Evolutionary conservation across 2,329 filamentous ascomycete species (phyloP), one percentile per base, ranked within the genome.

Genomic region (Bertia moriformis): DNA sequence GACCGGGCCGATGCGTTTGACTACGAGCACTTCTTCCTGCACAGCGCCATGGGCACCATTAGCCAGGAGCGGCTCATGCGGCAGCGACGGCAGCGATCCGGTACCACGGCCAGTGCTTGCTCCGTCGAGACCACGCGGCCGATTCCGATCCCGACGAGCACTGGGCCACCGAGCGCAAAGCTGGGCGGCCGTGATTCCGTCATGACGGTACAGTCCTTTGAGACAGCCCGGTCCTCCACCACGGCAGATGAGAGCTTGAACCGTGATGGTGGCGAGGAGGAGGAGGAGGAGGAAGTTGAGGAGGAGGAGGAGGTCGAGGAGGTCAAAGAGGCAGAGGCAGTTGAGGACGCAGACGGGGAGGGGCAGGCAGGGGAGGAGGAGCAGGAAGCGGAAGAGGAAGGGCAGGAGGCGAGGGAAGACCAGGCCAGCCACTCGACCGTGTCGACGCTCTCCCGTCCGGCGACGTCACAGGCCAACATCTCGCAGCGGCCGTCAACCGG

Each of bases 1-100:
- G 87, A 95, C 55, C 82, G 89, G 15, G 79, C 88, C 47, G 89
- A 96, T 56, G 88, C 88, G 1, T 96, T 96, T 51, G 89, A 96
- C 55, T 96, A 96, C 45, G 84, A 94, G 56, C 80, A 93, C 53
- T 95, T 95, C 60, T 94, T 94, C 56, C 67, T 95, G 13, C 87
- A 95, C 56, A 93, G 85, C 47, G 86, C 87, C 10, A 79, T 95
- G 71, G 87, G 86, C 4, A 86, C 71, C 2, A 78, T 86, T 51
- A 77, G 71, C 46, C 63, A 68, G 42, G 62, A 64, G 43, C 59
- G 63, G n/a, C 57, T 69, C 42, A 53, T 52, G 4, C 55, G 61
- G 29, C n/a, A n/a, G n/a, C n/a, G n/a, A n/a, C 58, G 64, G 41
- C 56, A 50, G 4, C 74, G 73, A 46, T 56, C 53, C 32, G 63